Percentiles rank a stretch among this genome's conserved stretches.
Conservation (phyloP, 192 early-diverging fungal genomes). For the Endogone sp. region DNA sequence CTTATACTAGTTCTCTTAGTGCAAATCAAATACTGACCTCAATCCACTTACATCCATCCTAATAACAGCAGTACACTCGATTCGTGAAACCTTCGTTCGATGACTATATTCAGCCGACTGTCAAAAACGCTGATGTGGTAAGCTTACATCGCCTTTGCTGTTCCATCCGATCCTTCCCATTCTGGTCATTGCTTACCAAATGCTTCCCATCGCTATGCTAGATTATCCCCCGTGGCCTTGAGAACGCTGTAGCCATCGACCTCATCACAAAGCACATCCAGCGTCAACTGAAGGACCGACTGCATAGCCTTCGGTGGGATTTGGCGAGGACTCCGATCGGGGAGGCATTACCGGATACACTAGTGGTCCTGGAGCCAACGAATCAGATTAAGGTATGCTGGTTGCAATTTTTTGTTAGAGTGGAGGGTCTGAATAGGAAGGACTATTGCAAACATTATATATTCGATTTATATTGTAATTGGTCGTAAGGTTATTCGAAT, state of each 20-base stretch:
- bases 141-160: neutral
- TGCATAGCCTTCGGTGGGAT: constrained; percentile 52
- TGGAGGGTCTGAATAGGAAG: too few relatives aligned
- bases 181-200: neutral
- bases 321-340: constrained; percentile 35
- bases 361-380: constrained; percentile 43
- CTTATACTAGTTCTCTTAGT: neutral
- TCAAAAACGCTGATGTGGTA: constrained; percentile 88
- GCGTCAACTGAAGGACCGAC: constrained; percentile 75
- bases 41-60: neutral
- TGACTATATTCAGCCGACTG: constrained; percentile 86
- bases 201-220: constrained; percentile 14
- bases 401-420: neutral
- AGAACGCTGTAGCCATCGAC: constrained; percentile 89
- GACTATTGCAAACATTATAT: too few relatives aligned
- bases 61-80: constrained; percentile 71
- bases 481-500: neutral
- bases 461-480: neutral
- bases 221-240: constrained; percentile 89
- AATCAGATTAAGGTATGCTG: constrained; percentile 50
- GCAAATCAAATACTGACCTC: neutral
- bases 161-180: too few relatives aligned
- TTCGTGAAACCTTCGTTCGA: constrained; percentile 97
- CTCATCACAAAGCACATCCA: constrained; percentile 87
- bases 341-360: constrained; percentile 34